phyloP scores from a whole-genome alignment of 345 rosid genomes.

The Eucalyptus rudis region DNA sequence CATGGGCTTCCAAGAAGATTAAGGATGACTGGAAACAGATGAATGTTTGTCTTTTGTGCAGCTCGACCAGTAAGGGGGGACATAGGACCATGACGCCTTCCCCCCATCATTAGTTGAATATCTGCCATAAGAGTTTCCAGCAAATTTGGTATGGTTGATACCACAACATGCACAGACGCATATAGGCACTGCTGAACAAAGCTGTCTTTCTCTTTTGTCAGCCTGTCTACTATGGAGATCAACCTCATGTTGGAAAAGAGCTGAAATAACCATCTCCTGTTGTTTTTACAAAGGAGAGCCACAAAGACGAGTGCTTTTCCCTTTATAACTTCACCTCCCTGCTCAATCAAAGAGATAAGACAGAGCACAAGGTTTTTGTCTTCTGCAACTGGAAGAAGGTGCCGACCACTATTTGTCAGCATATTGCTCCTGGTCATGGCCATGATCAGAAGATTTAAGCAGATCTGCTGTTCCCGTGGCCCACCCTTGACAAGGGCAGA shows the following conservation, averaged over 20 bases:
- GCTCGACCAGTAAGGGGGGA: constrained; percentile 50
- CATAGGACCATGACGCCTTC: constrained; percentile 68
- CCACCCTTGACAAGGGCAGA: constrained; percentile 72
- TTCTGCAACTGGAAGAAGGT: constrained; percentile 57
- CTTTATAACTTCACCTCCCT: constrained; percentile 74
- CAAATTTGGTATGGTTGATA: constrained; percentile 57
- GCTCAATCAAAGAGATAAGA: constrained; percentile 75
- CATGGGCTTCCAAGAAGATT: constrained; percentile 80
- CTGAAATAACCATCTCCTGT: constrained; percentile 78
- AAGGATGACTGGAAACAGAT: constrained; percentile 76
- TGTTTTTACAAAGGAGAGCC: constrained; percentile 77
- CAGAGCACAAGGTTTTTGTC: constrained; percentile 69
- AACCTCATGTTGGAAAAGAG: constrained; percentile 70
- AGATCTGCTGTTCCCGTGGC: constrained; percentile 87
- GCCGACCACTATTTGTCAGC: constrained; percentile 63
- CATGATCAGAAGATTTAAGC: constrained; percentile 81
- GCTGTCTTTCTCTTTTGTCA: constrained; percentile 82
- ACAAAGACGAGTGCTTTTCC: constrained; percentile 76
- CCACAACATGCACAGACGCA: constrained; percentile 57
- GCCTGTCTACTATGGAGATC: constrained; percentile 71
- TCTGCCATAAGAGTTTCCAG: constrained; percentile 67
- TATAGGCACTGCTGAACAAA: constrained; percentile 64
- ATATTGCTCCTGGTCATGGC: constrained; percentile 74
- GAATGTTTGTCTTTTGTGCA: constrained; percentile 51
- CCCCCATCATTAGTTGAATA: constrained; percentile 78